Base-by-base conservation (phyloP, 371 early-diverging fungal genomes). In the Mycotypha africana region DNA sequence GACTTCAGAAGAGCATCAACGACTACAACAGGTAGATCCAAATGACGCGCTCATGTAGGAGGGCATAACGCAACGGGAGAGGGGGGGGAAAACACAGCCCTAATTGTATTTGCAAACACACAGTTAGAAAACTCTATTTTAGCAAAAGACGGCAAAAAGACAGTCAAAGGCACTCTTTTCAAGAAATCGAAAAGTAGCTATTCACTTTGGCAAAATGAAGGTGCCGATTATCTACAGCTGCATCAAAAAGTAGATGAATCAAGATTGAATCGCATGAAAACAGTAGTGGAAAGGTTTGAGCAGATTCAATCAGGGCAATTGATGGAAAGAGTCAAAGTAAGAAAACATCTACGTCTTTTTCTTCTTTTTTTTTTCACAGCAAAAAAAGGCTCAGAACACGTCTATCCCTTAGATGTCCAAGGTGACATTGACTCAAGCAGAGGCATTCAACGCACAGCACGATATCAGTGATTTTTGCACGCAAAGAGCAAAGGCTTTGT, bases 241-340 rank as follows among this genome's bases (percentile, higher is more conserved):
- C 65, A 65, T 40, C 76, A 78, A 62, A 25, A 48, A 9, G 50
- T 75, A 21, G 81, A 81, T 48, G 68, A 75, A 38, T 38, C 59
- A 22, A 70, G 81, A 9, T 64, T 67, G 33, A 51, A 58, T 2
- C 47, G 56, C 24, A 11, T 76, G 17, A 73, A 75, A 49, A 51
- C 56, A 15, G 35, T 47, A 2, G 62, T 78, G 4, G 48, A 58
- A 26, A 36, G 43, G 2, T 81, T 78, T 42, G 81, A 78, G 48
- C 47, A 62, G 2, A 47, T 76, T 19, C 81, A 81, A 69, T 67
- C 40, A 62, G 71, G 36, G 56, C 62, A 38, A 31, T 60, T 45
- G 43, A 64, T 10, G 67, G 75, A 56, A 12, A 32, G 41, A 2
- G 22, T 47, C 6, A 34, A 43, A 30, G 42, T 42, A 21, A 42